Conservation (phyloP, 2,329 filamentous ascomycete genomes). For the Hansfordia pulvinata region DNA sequence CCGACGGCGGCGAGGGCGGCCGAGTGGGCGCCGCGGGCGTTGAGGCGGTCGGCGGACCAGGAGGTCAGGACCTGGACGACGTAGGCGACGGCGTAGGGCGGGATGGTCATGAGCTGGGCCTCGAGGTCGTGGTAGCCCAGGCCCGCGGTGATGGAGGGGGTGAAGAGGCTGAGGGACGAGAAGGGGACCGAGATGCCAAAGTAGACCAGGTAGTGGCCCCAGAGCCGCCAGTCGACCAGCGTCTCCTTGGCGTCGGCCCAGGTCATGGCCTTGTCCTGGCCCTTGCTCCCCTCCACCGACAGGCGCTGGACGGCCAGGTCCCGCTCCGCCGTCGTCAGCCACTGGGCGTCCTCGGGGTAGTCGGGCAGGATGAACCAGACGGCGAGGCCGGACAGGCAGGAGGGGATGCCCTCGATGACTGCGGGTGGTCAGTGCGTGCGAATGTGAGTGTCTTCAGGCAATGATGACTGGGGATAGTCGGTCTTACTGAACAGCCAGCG, state of each 20-base stretch:
- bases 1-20: conserved; percentile 28
- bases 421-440: too few species aligned
- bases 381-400: conserved; percentile 38
- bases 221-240: conserved; percentile 52
- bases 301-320: conserved; percentile 33
- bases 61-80: conserved; percentile 27
- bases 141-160: conserved; percentile 41
- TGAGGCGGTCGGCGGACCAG: conserved; percentile 50
- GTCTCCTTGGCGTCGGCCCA: conserved; percentile 58
- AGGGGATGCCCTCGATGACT: conserved; percentile 27
- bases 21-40: conserved; percentile 33
- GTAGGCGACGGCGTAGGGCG: conserved; percentile 46
- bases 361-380: conserved; percentile 53
- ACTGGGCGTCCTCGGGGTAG: conserved; percentile 50
- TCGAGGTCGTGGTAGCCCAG: conserved; percentile 22
- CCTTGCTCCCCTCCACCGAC: conserved; percentile 33
- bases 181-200: conserved; percentile 21
- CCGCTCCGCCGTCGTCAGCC: conserved; percentile 46
- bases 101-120: conserved; percentile 54
- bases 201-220: conserved; percentile 48
- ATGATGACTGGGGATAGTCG: too few species aligned
- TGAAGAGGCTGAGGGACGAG: conserved; percentile 27
- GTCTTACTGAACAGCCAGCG: conserved; percentile 60
- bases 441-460: too few species aligned
- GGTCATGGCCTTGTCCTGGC: conserved; percentile 47